Evolutionary conservation across 805 yeast species (phyloP).

Genomic region (Schwanniomyces occidentalis): DNA sequence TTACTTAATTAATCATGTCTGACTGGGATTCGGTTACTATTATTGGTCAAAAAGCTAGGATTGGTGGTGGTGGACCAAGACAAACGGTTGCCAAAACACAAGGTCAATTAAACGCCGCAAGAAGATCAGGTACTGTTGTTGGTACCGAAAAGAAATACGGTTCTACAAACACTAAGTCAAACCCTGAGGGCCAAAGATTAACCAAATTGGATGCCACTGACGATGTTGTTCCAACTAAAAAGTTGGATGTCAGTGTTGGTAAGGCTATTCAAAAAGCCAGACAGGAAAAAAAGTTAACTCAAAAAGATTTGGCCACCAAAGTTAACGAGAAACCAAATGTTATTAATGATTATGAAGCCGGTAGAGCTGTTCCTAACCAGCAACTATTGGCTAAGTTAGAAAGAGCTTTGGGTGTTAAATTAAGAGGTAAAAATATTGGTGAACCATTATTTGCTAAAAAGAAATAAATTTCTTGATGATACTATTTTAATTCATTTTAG

Average conservation of each 20-base stretch:
- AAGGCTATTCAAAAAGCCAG: constrained; percentile 83
- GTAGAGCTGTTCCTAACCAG: constrained; percentile 95
- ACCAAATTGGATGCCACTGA: constrained; percentile 92
- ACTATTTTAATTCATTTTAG: no score
- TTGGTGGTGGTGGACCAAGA: constrained; percentile 87
- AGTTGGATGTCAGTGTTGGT: constrained; percentile 82
- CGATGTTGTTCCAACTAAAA: constrained; percentile 90
- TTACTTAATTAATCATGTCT: constrained; percentile 39
- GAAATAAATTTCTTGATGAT: constrained; percentile 30
- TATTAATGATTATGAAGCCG: constrained; percentile 95
- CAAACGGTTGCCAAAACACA: constrained; percentile 77
- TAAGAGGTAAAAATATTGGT: constrained; percentile 95
- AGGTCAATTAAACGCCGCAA: constrained; percentile 85
- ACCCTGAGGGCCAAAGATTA: constrained; percentile 92
- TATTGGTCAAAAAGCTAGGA: constrained; percentile 86
- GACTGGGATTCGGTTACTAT: constrained; percentile 94
- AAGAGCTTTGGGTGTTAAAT: constrained; percentile 89
- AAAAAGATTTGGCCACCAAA: constrained; percentile 94
- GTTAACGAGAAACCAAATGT: constrained; percentile 95
- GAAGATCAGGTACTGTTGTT: constrained; percentile 86
- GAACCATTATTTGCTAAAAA: constrained; percentile 72
- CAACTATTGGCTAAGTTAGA: constrained; percentile 90
- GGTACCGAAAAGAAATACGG: constrained; percentile 93
- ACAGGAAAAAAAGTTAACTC: constrained; percentile 84
- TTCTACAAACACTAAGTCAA: constrained; percentile 53